phyloP scores from a whole-genome alignment of 2,329 filamentous ascomycete genomes.

The Dactylellina leptospora region DNA sequence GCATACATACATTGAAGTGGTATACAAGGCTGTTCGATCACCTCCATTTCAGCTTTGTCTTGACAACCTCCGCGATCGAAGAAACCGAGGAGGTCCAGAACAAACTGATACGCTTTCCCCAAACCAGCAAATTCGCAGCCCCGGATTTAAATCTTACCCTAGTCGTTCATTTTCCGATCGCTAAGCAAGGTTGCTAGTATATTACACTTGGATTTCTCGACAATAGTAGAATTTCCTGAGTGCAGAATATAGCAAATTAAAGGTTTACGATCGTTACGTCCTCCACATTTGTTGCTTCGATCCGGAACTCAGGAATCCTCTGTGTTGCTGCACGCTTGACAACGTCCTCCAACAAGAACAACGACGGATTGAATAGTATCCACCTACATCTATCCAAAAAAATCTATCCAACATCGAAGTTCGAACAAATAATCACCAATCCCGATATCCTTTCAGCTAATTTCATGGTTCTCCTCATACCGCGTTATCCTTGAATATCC shows the following conservation, averaged over 20 bases:
- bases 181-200: constrained; percentile 12
- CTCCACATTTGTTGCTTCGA: constrained; percentile 20
- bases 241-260: constrained; percentile 16
- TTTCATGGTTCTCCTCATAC: constrained; percentile 28
- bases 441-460: constrained; percentile 5
- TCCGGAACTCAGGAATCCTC: constrained; percentile 29
- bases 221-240: constrained; percentile 8
- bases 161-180: constrained; percentile 31
- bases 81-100: constrained; percentile 34
- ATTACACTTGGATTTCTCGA: constrained; percentile 16
- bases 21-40: constrained; percentile 11
- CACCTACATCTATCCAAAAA: too few relatives aligned
- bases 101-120: constrained; percentile 12
- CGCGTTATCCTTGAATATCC: constrained; percentile 8
- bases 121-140: constrained; percentile 28
- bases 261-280: constrained; percentile 28
- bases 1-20: constrained; percentile 19
- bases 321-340: constrained; percentile 39
- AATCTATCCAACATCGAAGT: constrained; percentile 9
- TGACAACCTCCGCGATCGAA: constrained; percentile 45
- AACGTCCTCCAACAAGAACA: constrained; percentile 48
- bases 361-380: constrained; percentile 27
- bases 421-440: background rate
- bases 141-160: constrained; percentile 40
- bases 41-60: constrained; percentile 29